Evolutionary conservation across 108 stramenopile genomes (phyloP), one percentile per base, ranked within the genome.

Genomic region (Ochromonas danica): DNA sequence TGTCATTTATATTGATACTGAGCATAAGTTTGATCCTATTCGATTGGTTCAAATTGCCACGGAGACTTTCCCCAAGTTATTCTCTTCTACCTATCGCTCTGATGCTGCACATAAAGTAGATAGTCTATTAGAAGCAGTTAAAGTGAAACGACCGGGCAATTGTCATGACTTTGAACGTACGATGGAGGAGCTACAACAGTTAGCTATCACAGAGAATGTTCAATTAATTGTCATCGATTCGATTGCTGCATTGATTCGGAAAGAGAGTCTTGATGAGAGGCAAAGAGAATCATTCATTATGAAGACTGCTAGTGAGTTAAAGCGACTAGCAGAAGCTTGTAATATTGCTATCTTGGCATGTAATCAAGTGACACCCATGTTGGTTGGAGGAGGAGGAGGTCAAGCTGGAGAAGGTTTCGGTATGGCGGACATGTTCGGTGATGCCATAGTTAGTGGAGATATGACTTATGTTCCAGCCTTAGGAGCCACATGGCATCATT

Each of bases 401-500:
- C 25, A n/a, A n/a, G n/a, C n/a, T n/a, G n/a, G n/a, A n/a, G n/a
- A n/a, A n/a, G n/a, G n/a, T n/a, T n/a, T n/a, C n/a, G n/a, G n/a
- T n/a, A n/a, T 51, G 22, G 14, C 45, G 22, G 45, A 6, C 22
- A 51, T 51, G 6, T 22, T 14, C 6, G 14, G 22, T 51, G 45
- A 51, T 22, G 14, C 6, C 14, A 51, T 51, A 51, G 45, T 51
- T 51, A 51, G 14, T 51, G 22, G 22, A 14, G 45, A 51, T 51
- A 22, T 51, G 45, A 51, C 22, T 51, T 51, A 51, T 27, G 40
- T 10, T 6, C 72, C 72, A 31, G 40, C 72, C 31, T 33, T 75
- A 27, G 72, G 72, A 3, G 28, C 40, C 45, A 31, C 72, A 41
- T 75, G 72, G 72, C 31, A 75, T 25, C 72, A 75, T 36, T 75